Conservation (phyloP, 78 protist genomes). For the Emiliania huxleyi region DNA sequence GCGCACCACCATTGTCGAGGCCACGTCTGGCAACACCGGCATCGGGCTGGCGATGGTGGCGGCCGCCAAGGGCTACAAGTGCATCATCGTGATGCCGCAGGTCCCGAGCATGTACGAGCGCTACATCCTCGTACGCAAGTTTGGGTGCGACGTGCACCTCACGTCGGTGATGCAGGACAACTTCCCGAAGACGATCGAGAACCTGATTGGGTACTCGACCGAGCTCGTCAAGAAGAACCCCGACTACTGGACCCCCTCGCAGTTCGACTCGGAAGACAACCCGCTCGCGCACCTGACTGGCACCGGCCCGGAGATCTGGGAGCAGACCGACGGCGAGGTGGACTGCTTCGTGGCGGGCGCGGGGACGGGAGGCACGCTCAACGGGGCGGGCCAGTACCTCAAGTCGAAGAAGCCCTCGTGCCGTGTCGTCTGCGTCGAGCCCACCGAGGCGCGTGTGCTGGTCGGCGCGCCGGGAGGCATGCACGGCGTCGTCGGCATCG, state of each 20-base stretch:
- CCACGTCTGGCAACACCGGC: slow-evolving; percentile 54
- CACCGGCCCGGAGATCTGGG: slow-evolving; percentile 42
- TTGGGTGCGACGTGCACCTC: slow-evolving; percentile 42
- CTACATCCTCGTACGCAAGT: not conserved
- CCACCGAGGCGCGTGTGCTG: not conserved
- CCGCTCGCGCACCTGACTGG: not conserved
- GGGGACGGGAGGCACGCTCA: slow-evolving; percentile 48
- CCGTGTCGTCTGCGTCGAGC: not conserved
- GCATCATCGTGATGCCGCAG: slow-evolving; percentile 48
- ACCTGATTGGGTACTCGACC: not conserved
- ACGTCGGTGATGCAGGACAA: slow-evolving; percentile 1
- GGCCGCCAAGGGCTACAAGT: slow-evolving; percentile 17
- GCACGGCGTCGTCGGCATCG: slow-evolving; percentile 1
- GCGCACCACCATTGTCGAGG: slow-evolving; percentile 44
- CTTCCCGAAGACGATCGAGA: not conserved
- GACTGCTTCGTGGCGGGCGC: slow-evolving; percentile 31
- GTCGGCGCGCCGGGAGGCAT: not conserved
- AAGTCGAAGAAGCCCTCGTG: not conserved
- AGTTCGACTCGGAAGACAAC: not conserved
- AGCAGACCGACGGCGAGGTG: slow-evolving; percentile 23
- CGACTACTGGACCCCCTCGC: not conserved
- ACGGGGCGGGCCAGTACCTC: slow-evolving; percentile 38
- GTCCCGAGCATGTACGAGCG: not conserved
- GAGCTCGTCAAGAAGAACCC: not conserved
- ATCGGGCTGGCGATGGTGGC: slow-evolving; percentile 39